Evolutionary conservation across 805 yeast species (phyloP), one percentile per base, ranked within the genome.

Genomic region (Pichia cephalocereana): DNA sequence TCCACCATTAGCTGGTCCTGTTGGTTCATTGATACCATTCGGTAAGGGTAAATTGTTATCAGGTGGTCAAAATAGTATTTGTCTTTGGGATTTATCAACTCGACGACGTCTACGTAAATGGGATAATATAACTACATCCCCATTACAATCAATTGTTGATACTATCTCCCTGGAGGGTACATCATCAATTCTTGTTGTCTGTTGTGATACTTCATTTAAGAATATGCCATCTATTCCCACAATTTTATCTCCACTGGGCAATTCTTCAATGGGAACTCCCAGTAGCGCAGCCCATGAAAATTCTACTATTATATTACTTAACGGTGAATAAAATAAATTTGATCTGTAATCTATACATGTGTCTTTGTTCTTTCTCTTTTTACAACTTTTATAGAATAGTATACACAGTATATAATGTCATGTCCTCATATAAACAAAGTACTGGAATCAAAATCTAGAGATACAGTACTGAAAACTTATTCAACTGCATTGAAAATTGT

Each of bases 381-480:
- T 30, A 4, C 6, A 30, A 47, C 67, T 67, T 23, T 23, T 23
- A 23, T 23, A 23, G 26, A 23, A 23, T 23, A 23, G 26, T 23
- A 23, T 23, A 23, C 26, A 23, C 26, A 23, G 26, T 23, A 23
- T 5, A 23, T 23, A 23, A 23, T 23, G 23, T 69, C 80, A 0
- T 79, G 84, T 59, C 59, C 66, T 10, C 84, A 79, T 57, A 61
- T 79, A 40, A 57, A 59, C 17, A 67, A 72, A 48, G 79, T 77
- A 8, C 61, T 79, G 41, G 67, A 65, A 12, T 70, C 81, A 28
- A 69, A 68, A 43, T 80, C 82, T 10, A 65, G 64, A 45, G 77
- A 74, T 4, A 71, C 71, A 15, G 77, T 77, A 9, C 57, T 75
- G 51, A 63, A 65, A 46, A 76, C 81, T 1, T 79, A 77, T 56